phyloP scores from a whole-genome alignment of 768 basidiomycete species.

The Myochromella boudieri region DNA sequence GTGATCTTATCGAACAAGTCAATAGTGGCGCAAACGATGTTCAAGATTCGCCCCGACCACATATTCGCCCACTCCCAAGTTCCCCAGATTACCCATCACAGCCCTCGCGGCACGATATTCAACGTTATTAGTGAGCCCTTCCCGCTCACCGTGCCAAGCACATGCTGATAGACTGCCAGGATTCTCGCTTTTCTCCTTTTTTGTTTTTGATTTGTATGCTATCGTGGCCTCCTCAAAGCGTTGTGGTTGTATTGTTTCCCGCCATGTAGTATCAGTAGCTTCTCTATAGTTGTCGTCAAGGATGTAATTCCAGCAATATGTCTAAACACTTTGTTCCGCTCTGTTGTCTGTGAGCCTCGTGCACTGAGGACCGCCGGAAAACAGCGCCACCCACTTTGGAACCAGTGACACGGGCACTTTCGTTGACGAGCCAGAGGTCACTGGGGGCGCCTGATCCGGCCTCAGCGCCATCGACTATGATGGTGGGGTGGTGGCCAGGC shows the following conservation, averaged over 20 bases:
- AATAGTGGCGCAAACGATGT: constrained; percentile 14
- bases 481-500: constrained; percentile 77
- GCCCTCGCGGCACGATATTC: background rate
- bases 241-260: background rate
- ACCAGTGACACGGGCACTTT: constrained; percentile 77
- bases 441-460: constrained; percentile 78
- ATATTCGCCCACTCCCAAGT: constrained; percentile 1
- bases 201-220: background rate
- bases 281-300: background rate
- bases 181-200: background rate
- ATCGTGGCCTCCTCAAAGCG: background rate
- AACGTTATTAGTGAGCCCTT: constrained; percentile 4
- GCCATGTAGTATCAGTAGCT: constrained; percentile 4
- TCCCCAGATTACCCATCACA: constrained; percentile 5
- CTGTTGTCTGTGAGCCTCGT: background rate
- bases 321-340: background rate
- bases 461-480: constrained; percentile 76
- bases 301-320: background rate
- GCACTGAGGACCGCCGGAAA: constrained; percentile 30
- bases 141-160: background rate
- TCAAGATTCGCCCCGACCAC: background rate
- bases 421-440: constrained; percentile 76
- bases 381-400: constrained; percentile 65
- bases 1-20: constrained; percentile 33
- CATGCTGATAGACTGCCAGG: background rate